Evolutionary conservation across 2,329 filamentous ascomycete genomes (phyloP).

Genomic region (Diaporthe sp.): DNA sequence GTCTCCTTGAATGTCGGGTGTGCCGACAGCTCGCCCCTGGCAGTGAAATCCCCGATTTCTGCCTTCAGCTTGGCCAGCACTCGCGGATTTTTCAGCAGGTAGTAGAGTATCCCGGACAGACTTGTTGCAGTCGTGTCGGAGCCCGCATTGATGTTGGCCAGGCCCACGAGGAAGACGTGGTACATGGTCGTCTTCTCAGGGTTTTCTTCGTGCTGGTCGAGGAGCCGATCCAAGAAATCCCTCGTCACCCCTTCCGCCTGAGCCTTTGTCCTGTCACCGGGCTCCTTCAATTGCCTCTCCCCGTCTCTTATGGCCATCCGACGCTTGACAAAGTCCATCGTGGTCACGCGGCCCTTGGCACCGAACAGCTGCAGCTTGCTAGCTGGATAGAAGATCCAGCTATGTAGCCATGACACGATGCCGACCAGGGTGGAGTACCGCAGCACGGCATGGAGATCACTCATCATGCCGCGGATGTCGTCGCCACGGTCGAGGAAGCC

Average conservation of each 20-base stretch:
- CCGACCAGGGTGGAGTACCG: constrained; percentile 34
- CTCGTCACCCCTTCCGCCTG: constrained; percentile 42
- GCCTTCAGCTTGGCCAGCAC: constrained; percentile 44
- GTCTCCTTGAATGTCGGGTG: constrained; percentile 53
- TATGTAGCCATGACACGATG: constrained; percentile 31
- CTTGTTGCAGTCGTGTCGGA: constrained; percentile 63
- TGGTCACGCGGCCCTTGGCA: constrained; percentile 21
- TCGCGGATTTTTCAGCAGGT: constrained; percentile 53
- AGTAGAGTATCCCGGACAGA: constrained; percentile 59
- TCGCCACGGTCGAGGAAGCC: constrained; percentile 62
- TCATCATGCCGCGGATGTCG: constrained; percentile 58
- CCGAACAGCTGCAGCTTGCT: constrained; percentile 34
- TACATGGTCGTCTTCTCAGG: constrained; percentile 57
- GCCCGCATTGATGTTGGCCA: constrained; percentile 54
- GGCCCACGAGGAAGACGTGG: constrained; percentile 48
- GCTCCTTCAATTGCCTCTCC: constrained; percentile 18
- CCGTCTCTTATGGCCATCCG: constrained; percentile 31
- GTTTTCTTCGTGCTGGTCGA: constrained; percentile 56
- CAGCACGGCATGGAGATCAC: constrained; percentile 27
- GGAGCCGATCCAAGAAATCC: constrained; percentile 59
- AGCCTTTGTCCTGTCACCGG: background rate
- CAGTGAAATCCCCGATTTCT: constrained; percentile 44
- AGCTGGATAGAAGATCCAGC: constrained; percentile 31
- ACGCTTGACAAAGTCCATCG: constrained; percentile 32
- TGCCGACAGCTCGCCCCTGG: constrained; percentile 40